Conservation (phyloP, 2,329 filamentous ascomycete species). For the Trichoderma atroviride region DNA sequence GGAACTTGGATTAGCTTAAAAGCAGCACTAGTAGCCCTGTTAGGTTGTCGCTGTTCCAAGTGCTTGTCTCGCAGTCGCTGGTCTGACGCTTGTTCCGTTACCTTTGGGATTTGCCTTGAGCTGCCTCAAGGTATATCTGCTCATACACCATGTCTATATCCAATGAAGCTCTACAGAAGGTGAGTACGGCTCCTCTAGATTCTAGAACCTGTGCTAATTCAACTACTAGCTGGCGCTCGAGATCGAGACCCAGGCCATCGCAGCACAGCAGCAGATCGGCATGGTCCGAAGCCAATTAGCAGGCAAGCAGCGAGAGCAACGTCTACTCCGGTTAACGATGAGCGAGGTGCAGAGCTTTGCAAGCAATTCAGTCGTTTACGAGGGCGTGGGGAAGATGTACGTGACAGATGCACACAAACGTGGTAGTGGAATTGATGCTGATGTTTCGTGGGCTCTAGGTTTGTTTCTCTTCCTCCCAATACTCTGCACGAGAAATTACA, state of each 20-base stretch:
- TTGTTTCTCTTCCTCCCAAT: slow-evolving; percentile 74
- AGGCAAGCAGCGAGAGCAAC: slow-evolving; percentile 83
- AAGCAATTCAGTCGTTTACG: slow-evolving; percentile 78
- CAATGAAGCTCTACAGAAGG: slow-evolving; percentile 93
- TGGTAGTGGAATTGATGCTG: slow-evolving; percentile 18
- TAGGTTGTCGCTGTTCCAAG: not conserved
- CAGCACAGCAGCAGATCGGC: slow-evolving; percentile 88
- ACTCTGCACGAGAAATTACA: slow-evolving; percentile 76
- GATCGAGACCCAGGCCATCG: slow-evolving; percentile 86
- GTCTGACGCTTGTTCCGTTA: not conserved
- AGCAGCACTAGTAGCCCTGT: not conserved
- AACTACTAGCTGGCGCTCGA: slow-evolving; percentile 76
- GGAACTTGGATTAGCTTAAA: not conserved
- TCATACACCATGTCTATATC: slow-evolving; percentile 75
- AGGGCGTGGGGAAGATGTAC: slow-evolving; percentile 97
- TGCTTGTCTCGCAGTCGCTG: not conserved
- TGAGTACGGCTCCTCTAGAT: slow-evolving; percentile 41
- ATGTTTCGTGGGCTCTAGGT: slow-evolving; percentile 59
- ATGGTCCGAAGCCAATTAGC: slow-evolving; percentile 83
- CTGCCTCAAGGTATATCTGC: not conserved
- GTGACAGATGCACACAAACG: slow-evolving; percentile 37
- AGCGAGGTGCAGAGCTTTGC: slow-evolving; percentile 81
- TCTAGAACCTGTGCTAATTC: not conserved
- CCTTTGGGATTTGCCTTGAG: not conserved
- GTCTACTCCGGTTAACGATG: slow-evolving; percentile 83